Conservation (phyloP, 2,329 filamentous ascomycete genomes). For the Ceratocystis alfenasii region DNA sequence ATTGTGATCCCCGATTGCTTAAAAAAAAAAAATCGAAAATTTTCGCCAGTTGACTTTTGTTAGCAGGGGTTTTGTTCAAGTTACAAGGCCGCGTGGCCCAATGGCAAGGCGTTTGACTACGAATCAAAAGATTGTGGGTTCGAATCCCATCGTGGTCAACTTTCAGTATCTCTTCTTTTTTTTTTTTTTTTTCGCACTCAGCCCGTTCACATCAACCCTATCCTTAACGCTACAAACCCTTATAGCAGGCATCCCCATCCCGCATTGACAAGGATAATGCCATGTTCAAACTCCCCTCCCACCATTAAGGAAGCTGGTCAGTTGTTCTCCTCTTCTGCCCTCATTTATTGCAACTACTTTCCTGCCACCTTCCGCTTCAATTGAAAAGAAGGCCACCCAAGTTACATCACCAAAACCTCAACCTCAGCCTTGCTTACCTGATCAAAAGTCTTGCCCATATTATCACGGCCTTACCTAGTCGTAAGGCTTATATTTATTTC, state of each 20-base stretch:
- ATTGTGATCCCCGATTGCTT: no score
- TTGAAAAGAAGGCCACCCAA: not conserved
- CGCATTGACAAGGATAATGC: not conserved
- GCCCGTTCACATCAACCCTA: not conserved
- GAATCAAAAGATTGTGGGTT: slow-evolving; percentile 22
- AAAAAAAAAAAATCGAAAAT: not conserved
- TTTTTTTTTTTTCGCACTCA: not conserved
- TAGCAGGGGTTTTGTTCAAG: not conserved
- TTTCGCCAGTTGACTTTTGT: not conserved
- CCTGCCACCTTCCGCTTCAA: not conserved
- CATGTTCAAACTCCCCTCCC: not conserved
- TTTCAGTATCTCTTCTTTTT: slow-evolving; percentile 3
- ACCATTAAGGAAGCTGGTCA: not conserved
- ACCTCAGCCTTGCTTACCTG: slow-evolving; percentile 9
- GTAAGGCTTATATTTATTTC: not conserved
- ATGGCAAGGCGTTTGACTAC: slow-evolving; percentile 21
- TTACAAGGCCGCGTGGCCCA: slow-evolving; percentile 18
- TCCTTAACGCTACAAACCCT: not conserved
- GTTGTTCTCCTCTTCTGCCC: not conserved
- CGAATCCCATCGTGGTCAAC: slow-evolving; percentile 2
- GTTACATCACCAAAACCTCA: not conserved
- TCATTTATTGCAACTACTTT: not conserved
- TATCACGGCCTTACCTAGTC: not conserved
- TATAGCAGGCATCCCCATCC: not conserved
- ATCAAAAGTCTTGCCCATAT: not conserved